Evolutionary conservation across 1,284 basidiomycete species (phyloP).

Genomic region (Rhodotorula mucilaginosa): DNA sequence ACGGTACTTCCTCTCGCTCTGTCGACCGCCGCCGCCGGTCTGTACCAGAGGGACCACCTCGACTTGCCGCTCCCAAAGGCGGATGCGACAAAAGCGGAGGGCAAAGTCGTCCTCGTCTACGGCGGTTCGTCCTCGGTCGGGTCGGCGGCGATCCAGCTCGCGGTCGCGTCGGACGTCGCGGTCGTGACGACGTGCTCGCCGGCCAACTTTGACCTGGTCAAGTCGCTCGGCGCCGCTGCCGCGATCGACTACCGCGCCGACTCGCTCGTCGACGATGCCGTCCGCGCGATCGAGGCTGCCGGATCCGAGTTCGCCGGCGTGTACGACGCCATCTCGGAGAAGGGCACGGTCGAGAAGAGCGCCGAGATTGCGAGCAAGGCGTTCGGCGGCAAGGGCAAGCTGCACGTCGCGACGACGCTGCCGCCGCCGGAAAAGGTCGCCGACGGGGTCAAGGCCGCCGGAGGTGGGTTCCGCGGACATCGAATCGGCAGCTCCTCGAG

Average conservation of each 20-base stretch:
- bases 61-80: constrained; percentile 37
- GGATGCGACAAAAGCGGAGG: constrained; percentile 13
- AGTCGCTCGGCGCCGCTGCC: constrained; percentile 32
- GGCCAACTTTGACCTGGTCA: constrained; percentile 34
- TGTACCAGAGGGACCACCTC: constrained; percentile 37
- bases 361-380: constrained; percentile 17
- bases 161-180: constrained; percentile 30
- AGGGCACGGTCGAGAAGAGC: constrained; percentile 16
- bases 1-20: constrained; percentile 25
- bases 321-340: constrained; percentile 32
- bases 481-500: no score
- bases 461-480: constrained; percentile 14
- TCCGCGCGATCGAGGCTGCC: constrained; percentile 6
- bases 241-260: constrained; percentile 34
- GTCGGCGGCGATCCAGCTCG: constrained; percentile 47
- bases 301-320: constrained; percentile 27
- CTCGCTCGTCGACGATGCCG: constrained; percentile 27
- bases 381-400: constrained; percentile 14
- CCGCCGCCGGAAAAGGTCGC: constrained; percentile 24
- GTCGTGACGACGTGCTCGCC: constrained; percentile 36
- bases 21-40: constrained; percentile 33
- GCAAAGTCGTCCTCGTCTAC: constrained; percentile 45
- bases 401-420: constrained; percentile 31
- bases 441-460: constrained; percentile 22
- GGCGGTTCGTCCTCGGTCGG: constrained; percentile 48